These are phyloP conservation scores for Rehmannia glutinosa DNA, from an alignment of 257 asterid species.

Conservation along the genomic window DNA sequence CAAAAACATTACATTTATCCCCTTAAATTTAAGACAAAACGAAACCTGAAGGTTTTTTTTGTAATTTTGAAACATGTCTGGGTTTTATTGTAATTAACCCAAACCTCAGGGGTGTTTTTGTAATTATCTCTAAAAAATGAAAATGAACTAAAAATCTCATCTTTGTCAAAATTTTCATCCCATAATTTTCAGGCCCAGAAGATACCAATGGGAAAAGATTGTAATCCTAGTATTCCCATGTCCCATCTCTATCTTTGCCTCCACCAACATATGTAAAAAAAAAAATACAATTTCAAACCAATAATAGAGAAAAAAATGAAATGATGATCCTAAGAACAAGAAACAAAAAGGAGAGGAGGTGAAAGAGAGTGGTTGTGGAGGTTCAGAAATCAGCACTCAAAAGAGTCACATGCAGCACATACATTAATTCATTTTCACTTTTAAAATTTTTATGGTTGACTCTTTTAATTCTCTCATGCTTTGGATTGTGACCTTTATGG, in stretches of 20 bases:
- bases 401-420: slow-evolving; percentile 51
- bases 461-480: slow-evolving; percentile 28
- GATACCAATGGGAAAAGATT: slow-evolving; percentile 31
- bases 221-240: slow-evolving; percentile 49
- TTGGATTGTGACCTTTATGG: slow-evolving; percentile 65
- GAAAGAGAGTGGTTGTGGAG: slow-evolving; percentile 44
- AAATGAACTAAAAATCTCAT: not conserved
- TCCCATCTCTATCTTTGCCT: slow-evolving; percentile 52
- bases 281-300: slow-evolving; percentile 22
- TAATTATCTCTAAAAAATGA: no score
- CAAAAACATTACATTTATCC: no score
- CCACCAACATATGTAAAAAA: slow-evolving; percentile 26
- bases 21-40: no score
- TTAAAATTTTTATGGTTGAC: slow-evolving; percentile 49
- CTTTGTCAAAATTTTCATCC: slow-evolving; percentile 25
- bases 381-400: slow-evolving; percentile 47
- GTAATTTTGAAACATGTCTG: no score
- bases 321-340: slow-evolving; percentile 34
- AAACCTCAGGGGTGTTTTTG: no score
- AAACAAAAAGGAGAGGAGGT: slow-evolving; percentile 9
- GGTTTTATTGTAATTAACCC: no score
- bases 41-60: no score
- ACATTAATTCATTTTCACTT: slow-evolving; percentile 32
- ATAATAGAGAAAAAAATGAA: slow-evolving; percentile 27
- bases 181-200: slow-evolving; percentile 34